These are phyloP conservation scores for Penicillium turbatum DNA, from an alignment of 495 filamentous ascomycete species.

Conservation along the genomic window DNA sequence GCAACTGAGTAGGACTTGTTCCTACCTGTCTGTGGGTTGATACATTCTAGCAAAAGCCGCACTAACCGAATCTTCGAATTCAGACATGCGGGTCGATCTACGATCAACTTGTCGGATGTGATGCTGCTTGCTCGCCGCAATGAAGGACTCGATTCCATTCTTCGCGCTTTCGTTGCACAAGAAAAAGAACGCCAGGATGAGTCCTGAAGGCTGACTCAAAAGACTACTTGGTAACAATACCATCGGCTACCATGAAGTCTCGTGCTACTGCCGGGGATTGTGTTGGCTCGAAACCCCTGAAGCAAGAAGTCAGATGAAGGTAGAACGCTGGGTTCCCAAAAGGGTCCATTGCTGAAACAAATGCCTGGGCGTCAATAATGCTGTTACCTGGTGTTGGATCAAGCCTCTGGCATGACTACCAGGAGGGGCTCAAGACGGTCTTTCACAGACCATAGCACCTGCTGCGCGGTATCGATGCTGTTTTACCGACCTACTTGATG, in stretches of 20 bases:
- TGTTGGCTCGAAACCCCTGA: neutral
- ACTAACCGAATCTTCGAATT: slow-evolving; percentile 10
- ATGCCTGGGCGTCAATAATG: neutral
- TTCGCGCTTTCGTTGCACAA: slow-evolving; percentile 62
- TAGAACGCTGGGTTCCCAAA: neutral
- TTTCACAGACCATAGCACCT: neutral
- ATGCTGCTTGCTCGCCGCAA: slow-evolving; percentile 82
- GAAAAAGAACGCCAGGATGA: slow-evolving; percentile 34
- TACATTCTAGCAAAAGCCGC: neutral
- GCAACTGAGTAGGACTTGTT: neutral
- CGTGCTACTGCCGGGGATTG: neutral
- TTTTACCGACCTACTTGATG: neutral
- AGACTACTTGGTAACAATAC: neutral
- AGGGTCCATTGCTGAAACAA: neutral
- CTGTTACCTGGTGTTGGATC: no score
- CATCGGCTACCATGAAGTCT: neutral
- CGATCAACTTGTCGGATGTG: slow-evolving; percentile 80
- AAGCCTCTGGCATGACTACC: no score
- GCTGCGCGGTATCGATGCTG: neutral
- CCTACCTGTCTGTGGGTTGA: neutral
- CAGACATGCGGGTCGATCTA: slow-evolving; percentile 78
- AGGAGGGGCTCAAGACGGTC: neutral
- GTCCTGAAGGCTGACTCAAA: slow-evolving; percentile 8
- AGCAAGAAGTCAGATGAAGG: neutral
- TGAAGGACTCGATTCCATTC: slow-evolving; percentile 69